phyloP scores from a whole-genome alignment of 2,329 filamentous ascomycete species.

The Aspergillus niger region DNA sequence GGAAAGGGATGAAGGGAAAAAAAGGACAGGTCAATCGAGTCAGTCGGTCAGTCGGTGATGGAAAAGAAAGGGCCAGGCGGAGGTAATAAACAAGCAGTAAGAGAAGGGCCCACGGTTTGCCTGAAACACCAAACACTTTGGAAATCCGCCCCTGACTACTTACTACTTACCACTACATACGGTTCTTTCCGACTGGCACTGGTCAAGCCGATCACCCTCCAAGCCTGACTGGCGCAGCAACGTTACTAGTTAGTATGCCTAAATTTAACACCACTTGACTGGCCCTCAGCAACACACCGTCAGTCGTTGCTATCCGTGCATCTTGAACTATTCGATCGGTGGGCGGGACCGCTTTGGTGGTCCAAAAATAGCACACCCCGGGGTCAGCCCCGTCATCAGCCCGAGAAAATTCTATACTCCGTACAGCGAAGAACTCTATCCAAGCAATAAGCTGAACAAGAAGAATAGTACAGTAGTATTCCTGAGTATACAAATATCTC shows the following conservation, averaged over 20 bases:
- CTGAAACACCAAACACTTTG: slow-evolving; percentile 3
- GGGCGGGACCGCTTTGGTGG: background rate
- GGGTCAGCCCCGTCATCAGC: background rate
- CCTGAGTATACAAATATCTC: slow-evolving; percentile 20
- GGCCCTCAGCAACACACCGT: background rate
- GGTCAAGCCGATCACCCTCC: background rate
- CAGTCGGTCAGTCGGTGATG: background rate
- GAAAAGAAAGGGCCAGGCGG: background rate
- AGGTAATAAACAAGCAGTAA: slow-evolving; percentile 8
- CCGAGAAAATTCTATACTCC: background rate
- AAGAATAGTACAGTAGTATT: slow-evolving; percentile 19
- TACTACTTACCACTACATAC: background rate
- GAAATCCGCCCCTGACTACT: background rate
- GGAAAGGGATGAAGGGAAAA: background rate
- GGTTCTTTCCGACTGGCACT: background rate
- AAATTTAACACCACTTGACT: background rate
- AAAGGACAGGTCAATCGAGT: background rate
- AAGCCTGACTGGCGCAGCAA: background rate
- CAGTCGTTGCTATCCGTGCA: background rate
- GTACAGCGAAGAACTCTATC: background rate
- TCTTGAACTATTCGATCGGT: background rate
- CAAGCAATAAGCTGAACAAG: background rate
- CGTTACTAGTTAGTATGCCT: background rate
- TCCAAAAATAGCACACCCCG: slow-evolving; percentile 11
- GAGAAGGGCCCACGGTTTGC: background rate